phyloP scores from a whole-genome alignment of 768 basidiomycete genomes.

The Galerina marginata region DNA sequence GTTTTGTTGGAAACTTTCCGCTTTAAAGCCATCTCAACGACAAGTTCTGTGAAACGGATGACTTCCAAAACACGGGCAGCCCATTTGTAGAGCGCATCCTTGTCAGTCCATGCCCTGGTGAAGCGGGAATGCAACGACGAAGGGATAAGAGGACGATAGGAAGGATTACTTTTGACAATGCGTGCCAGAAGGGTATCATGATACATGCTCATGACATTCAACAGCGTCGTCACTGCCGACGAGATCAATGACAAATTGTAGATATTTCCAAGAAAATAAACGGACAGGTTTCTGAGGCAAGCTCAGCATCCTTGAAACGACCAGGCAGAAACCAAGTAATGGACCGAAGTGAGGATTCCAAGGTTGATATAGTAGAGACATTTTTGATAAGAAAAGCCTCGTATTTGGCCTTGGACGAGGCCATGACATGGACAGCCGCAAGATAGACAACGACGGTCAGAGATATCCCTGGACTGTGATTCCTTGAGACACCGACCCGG shows the following conservation, averaged over 20 bases:
- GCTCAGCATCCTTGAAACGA: constrained; percentile 95
- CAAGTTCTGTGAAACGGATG: constrained; percentile 79
- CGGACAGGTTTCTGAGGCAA: constrained; percentile 93
- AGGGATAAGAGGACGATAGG: constrained; percentile 77
- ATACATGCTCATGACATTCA: constrained; percentile 91
- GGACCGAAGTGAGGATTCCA: constrained; percentile 89
- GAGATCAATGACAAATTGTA: constrained; percentile 4
- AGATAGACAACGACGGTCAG: neutral
- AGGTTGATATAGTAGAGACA: constrained; percentile 80
- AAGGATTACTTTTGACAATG: constrained; percentile 66
- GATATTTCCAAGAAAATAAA: constrained; percentile 31
- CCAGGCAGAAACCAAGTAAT: constrained; percentile 96
- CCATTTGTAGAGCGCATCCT: constrained; percentile 75
- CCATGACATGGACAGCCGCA: constrained; percentile 46
- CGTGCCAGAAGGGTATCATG: constrained; percentile 90
- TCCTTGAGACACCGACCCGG: constrained; percentile 20
- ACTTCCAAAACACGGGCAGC: constrained; percentile 76
- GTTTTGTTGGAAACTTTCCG: constrained; percentile 68
- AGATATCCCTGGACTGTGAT: too few relatives aligned
- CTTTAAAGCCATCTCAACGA: constrained; percentile 88
- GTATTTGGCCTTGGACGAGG: constrained; percentile 71
- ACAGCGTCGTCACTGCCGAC: constrained; percentile 76
- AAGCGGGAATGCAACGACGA: constrained; percentile 84
- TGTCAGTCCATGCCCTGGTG: constrained; percentile 85
- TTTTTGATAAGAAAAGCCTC: constrained; percentile 86